Conservation (phyloP, 495 filamentous ascomycete species). For the Penicillium dipodomyicola region DNA sequence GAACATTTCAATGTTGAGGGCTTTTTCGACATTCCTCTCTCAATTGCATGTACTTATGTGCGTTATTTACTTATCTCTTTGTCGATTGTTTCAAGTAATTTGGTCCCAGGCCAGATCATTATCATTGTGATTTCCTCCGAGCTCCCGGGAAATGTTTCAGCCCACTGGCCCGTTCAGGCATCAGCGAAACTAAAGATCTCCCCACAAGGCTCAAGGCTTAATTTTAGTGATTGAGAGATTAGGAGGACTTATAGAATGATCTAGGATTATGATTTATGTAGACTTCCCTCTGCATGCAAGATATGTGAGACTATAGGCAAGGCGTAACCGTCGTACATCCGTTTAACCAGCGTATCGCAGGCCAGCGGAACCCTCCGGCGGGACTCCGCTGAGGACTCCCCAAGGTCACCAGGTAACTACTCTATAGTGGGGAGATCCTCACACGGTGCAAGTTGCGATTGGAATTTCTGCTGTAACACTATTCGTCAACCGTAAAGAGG, state of each 20-base stretch:
- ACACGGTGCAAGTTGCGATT: not conserved
- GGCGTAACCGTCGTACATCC: not conserved
- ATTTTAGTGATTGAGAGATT: conserved; percentile 6
- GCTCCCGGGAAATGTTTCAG: conserved; percentile 7
- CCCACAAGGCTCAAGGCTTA: conserved; percentile 12
- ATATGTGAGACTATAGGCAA: not conserved
- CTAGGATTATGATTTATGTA: not conserved
- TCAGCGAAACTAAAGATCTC: conserved; percentile 8
- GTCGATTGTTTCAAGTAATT: not conserved
- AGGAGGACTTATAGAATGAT: not conserved
- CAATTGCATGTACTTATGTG: not conserved
- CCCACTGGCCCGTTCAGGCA: conserved; percentile 8
- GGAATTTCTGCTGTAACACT: not conserved
- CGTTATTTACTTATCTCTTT: not conserved
- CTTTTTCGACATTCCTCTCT: not conserved
- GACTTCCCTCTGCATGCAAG: not conserved
- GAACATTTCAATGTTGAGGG: not conserved
- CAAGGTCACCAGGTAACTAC: not conserved
- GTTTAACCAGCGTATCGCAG: conserved; percentile 12
- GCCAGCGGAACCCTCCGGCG: conserved; percentile 37
- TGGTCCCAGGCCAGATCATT: not conserved
- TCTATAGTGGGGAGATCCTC: not conserved
- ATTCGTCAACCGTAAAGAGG: not conserved
- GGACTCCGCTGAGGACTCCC: conserved; percentile 33
- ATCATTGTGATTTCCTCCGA: conserved; percentile 2